phyloP scores from a whole-genome alignment of 1,284 basidiomycete genomes.

The Fereydounia khargensis region DNA sequence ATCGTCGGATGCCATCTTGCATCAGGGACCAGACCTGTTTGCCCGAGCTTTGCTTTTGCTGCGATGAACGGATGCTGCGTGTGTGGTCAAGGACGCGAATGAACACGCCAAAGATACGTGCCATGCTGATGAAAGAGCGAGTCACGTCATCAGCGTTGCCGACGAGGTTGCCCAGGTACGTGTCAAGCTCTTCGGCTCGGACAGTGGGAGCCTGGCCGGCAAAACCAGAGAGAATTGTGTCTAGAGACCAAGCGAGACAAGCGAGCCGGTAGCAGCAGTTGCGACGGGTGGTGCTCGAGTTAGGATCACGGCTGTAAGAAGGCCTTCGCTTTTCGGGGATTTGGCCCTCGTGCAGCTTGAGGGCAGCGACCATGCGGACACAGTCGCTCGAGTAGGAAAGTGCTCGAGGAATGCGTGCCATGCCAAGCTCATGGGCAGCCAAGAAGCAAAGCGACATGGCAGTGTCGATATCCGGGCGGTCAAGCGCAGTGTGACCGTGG shows the following conservation, averaged over 20 bases:
- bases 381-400: constrained; percentile 55
- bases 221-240: constrained; percentile 25
- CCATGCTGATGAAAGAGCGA: constrained; percentile 58
- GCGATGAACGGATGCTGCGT: not conserved
- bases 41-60: not conserved
- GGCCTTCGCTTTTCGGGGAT: constrained; percentile 15
- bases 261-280: constrained; percentile 31
- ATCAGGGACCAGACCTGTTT: constrained; percentile 7
- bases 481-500: constrained; percentile 29
- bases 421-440: constrained; percentile 58
- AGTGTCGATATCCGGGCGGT: constrained; percentile 55
- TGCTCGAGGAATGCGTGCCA: constrained; percentile 56
- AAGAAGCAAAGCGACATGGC: constrained; percentile 58
- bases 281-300: constrained; percentile 14
- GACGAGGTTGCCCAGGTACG: constrained; percentile 47
- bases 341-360: constrained; percentile 23
- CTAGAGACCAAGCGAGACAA: constrained; percentile 27
- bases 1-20: constrained; percentile 6
- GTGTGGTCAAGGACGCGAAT: constrained; percentile 55
- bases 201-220: constrained; percentile 20
- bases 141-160: constrained; percentile 45
- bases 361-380: constrained; percentile 16
- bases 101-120: constrained; percentile 58
- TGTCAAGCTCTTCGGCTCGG: constrained; percentile 19
- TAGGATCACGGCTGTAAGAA: constrained; percentile 19